A percentile compares a stretch with the other conserved stretches of the same genome.
These are phyloP conservation scores for Penicillium sp. DNA, from an alignment of 2,329 filamentous ascomycete species.

Conservation along the genomic window DNA sequence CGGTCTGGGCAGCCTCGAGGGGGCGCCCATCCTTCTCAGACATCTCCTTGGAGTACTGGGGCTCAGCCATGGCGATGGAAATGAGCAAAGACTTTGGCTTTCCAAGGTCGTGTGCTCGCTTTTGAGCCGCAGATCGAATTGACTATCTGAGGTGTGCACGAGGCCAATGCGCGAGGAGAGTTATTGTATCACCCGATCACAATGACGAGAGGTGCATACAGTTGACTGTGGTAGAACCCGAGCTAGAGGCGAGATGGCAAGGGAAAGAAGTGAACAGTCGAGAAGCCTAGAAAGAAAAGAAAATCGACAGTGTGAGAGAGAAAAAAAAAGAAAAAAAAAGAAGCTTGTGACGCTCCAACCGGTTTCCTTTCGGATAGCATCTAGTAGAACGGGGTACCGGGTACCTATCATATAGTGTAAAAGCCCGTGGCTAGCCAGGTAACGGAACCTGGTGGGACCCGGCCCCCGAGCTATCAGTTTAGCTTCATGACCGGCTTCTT, in stretches of 20 bases:
- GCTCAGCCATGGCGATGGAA: slow-evolving; percentile 7
- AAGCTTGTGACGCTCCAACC: not conserved
- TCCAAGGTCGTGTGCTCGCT: not conserved
- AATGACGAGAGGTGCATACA: not conserved
- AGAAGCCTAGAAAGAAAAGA: not conserved
- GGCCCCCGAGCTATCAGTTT: not conserved
- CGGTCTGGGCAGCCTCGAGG: slow-evolving; percentile 9
- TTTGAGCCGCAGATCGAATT: not conserved
- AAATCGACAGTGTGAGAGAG: not conserved
- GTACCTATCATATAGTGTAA: slow-evolving; percentile 3
- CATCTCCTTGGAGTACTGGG: slow-evolving; percentile 14
- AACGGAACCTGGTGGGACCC: not conserved
- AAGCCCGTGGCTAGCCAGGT: not conserved
- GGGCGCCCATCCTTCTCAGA: slow-evolving; percentile 15
- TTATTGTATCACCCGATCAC: slow-evolving; percentile 6
- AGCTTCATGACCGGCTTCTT: not conserved
- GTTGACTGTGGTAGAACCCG: not conserved
- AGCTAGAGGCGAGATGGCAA: no score
- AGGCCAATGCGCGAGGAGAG: not conserved
- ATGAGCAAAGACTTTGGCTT: not conserved
- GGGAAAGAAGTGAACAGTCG: no score
- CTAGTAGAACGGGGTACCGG: not conserved
- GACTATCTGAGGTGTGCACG: not conserved
- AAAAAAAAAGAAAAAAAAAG: not conserved
- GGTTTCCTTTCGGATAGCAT: not conserved